phyloP scores from a whole-genome alignment of 768 basidiomycete genomes.

The Lactarius hengduanensis region DNA sequence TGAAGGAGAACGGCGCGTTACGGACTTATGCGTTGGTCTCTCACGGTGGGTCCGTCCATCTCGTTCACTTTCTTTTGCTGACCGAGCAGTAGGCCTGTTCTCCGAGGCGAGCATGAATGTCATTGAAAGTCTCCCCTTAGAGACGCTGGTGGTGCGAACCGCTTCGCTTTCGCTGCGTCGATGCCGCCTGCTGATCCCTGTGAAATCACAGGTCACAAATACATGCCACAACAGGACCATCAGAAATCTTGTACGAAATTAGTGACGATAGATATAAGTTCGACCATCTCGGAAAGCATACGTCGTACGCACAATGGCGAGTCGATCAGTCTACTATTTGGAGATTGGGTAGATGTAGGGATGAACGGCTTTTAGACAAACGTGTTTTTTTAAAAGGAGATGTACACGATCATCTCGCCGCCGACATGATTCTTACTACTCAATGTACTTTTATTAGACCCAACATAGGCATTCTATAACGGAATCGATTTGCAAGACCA shows the following conservation, averaged over 20 bases:
- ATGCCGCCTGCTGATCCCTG: constrained; percentile 1
- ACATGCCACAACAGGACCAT: constrained; percentile 82
- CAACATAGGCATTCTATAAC: constrained; percentile 4
- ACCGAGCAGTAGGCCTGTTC: constrained; percentile 58
- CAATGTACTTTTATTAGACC: constrained; percentile 11
- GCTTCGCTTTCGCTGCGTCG: not conserved
- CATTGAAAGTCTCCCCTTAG: constrained; percentile 71
- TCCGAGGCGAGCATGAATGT: constrained; percentile 70
- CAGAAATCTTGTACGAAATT: constrained; percentile 66
- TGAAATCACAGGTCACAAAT: constrained; percentile 74
- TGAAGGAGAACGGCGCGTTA: constrained; percentile 87
- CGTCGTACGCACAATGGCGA: constrained; percentile 93
- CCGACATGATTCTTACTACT: not conserved
- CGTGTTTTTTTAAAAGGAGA: not conserved
- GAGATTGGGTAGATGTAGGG: constrained; percentile 64
- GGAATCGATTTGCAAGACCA: not conserved
- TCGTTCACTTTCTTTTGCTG: constrained; percentile 5
- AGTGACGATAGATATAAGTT: constrained; percentile 85
- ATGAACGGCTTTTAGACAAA: constrained; percentile 18
- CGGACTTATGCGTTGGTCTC: constrained; percentile 86
- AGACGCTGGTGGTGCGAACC: constrained; percentile 78
- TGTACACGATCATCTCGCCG: not conserved
- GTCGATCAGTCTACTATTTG: constrained; percentile 85
- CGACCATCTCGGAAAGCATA: constrained; percentile 94
- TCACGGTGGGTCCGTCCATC: constrained; percentile 60